phyloP scores from a whole-genome alignment of 2,329 filamentous ascomycete genomes.

The Nemania sp. region DNA sequence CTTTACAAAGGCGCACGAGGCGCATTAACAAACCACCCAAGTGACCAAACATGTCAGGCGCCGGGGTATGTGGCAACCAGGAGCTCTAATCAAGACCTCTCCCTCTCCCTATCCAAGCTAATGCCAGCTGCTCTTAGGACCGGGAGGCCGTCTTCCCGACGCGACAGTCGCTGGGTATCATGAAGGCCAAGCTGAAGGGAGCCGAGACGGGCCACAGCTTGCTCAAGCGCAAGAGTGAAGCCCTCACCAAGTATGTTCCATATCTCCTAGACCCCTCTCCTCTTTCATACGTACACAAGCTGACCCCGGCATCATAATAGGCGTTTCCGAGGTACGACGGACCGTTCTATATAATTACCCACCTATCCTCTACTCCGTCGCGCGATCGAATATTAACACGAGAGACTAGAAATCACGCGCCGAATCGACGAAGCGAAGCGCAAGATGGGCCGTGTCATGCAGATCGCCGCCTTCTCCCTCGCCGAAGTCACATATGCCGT shows the following conservation, averaged over 20 bases:
- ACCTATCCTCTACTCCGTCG: neutral
- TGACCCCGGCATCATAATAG: slow-evolving; percentile 57
- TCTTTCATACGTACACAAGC: slow-evolving; percentile 35
- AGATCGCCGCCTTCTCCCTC: slow-evolving; percentile 96
- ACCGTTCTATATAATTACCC: too few relatives aligned
- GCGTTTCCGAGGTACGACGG: slow-evolving; percentile 82
- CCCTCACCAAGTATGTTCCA: slow-evolving; percentile 85
- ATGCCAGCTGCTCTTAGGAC: slow-evolving; percentile 70
- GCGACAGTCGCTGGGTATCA: slow-evolving; percentile 93
- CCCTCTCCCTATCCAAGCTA: slow-evolving; percentile 30
- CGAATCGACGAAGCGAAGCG: slow-evolving; percentile 99
- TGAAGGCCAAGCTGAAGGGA: slow-evolving; percentile 98
- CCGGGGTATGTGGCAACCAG: slow-evolving; percentile 57
- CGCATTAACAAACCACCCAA: slow-evolving; percentile 13
- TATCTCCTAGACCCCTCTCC: neutral
- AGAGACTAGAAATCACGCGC: slow-evolving; percentile 82
- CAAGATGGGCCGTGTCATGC: slow-evolving; percentile 99
- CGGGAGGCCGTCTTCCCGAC: slow-evolving; percentile 98
- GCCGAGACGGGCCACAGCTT: slow-evolving; percentile 92
- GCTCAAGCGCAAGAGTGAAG: slow-evolving; percentile 97
- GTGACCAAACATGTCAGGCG: slow-evolving; percentile 63
- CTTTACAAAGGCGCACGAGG: slow-evolving; percentile 11
- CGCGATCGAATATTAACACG: slow-evolving; percentile 24
- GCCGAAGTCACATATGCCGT: slow-evolving; percentile 98
- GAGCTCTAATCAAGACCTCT: slow-evolving; percentile 2